Conservation (phyloP, 495 filamentous ascomycete species). For the Neurospora africana region DNA sequence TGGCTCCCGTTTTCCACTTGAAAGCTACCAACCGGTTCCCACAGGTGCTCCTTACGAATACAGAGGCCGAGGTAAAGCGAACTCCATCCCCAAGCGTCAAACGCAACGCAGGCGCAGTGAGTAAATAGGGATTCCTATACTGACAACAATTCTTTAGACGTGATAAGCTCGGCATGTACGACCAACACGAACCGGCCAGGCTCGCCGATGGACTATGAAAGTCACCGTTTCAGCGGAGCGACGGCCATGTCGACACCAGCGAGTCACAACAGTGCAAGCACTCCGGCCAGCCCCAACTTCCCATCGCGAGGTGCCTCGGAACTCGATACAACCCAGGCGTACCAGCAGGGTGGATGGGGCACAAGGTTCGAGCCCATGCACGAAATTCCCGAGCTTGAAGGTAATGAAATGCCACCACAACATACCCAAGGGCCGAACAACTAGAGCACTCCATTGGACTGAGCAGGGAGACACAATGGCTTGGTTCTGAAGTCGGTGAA, state of each 20-base stretch:
- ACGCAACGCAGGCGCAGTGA: not conserved
- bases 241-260: not conserved
- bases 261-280: not conserved
- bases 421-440: not conserved
- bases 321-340: not conserved
- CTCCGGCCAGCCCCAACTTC: not conserved
- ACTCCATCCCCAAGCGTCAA: not conserved
- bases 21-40: not conserved
- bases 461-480: not conserved
- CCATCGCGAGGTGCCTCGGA: not conserved
- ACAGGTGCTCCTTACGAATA: not conserved
- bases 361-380: not conserved
- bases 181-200: not conserved
- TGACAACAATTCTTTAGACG: not conserved
- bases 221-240: not conserved
- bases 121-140: not conserved
- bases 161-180: not conserved
- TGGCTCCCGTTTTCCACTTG: not conserved
- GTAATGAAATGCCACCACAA: not conserved
- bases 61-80: not conserved
- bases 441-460: not conserved
- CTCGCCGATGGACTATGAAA: not conserved
- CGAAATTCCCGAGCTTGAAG: not conserved
- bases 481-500: not conserved
- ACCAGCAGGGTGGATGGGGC: not conserved